Conservation (phyloP, 441 rosid genomes). For the Populus trichocarpa region DNA sequence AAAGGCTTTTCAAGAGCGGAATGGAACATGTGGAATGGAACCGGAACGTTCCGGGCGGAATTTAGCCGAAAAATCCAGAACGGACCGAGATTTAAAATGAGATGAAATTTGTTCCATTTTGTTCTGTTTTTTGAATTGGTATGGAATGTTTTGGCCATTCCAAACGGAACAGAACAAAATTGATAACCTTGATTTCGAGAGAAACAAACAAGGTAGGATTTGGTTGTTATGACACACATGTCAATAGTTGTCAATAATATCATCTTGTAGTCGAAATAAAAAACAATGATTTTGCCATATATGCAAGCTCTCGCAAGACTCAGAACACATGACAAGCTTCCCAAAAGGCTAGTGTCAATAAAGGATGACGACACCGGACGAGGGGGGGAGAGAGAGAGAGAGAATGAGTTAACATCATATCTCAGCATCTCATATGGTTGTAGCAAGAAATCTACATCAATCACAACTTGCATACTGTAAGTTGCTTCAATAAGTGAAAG, state of each 20-base stretch:
- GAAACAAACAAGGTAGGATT: not conserved
- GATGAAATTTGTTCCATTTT: too few species aligned
- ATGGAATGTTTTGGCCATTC: too few species aligned
- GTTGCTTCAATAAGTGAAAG: not conserved
- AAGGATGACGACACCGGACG: not conserved
- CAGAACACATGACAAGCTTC: not conserved
- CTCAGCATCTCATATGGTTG: not conserved
- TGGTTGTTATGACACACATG: slow-evolving; percentile 14
- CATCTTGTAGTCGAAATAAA: not conserved
- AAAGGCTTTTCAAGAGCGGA: too few species aligned
- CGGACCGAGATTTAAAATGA: too few species aligned
- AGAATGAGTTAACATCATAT: not conserved
- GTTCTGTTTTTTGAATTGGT: too few species aligned
- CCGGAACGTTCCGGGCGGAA: too few species aligned
- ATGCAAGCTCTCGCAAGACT: not conserved
- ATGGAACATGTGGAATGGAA: too few species aligned
- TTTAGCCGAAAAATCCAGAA: too few species aligned
- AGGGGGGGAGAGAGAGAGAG: too few species aligned
- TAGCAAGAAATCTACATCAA: not conserved
- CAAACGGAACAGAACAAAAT: too few species aligned
- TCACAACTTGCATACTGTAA: not conserved
- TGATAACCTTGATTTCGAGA: not conserved
- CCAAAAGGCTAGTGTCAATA: not conserved
- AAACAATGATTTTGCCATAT: not conserved
- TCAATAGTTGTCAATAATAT: slow-evolving; percentile 1